Conservation (phyloP, 768 basidiomycete species). For the Lentinula sp. region DNA sequence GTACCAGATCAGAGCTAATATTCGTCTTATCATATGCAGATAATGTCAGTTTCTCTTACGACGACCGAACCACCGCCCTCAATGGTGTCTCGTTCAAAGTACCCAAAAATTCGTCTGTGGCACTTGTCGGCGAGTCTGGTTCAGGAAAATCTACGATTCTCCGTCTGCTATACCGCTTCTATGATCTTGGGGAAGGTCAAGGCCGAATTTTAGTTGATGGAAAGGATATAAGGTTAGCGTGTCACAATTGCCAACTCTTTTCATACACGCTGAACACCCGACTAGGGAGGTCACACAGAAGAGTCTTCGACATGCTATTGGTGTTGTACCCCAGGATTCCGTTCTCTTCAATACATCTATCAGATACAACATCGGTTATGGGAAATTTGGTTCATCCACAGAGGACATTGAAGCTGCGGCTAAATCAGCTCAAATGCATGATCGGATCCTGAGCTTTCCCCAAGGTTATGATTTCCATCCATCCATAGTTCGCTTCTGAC, state of each 20-base stretch:
- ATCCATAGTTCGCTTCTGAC: not conserved
- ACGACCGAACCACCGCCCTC: slow-evolving; percentile 62
- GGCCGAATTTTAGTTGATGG: slow-evolving; percentile 82
- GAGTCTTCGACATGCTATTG: slow-evolving; percentile 74
- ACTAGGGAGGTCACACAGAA: slow-evolving; percentile 73
- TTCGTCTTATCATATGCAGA: slow-evolving; percentile 33
- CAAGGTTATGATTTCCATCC: slow-evolving; percentile 35
- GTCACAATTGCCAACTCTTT: not conserved
- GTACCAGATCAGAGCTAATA: not conserved
- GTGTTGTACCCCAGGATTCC: slow-evolving; percentile 86
- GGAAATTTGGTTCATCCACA: slow-evolving; percentile 60
- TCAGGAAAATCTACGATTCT: slow-evolving; percentile 81
- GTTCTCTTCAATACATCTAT: slow-evolving; percentile 70
- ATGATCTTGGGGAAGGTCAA: slow-evolving; percentile 77
- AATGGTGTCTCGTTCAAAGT: slow-evolving; percentile 83
- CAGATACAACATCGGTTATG: slow-evolving; percentile 77
- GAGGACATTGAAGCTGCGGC: slow-evolving; percentile 81
- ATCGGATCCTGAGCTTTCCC: slow-evolving; percentile 77
- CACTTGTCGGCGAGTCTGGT: slow-evolving; percentile 82
- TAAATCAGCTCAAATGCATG: slow-evolving; percentile 82
- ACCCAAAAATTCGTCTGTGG: slow-evolving; percentile 81
- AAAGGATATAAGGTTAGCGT: slow-evolving; percentile 58
- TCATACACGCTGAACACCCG: not conserved
- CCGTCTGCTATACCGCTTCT: slow-evolving; percentile 88
- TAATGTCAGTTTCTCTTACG: slow-evolving; percentile 85